Evolutionary conservation across 1,284 basidiomycete genomes (phyloP).

Genomic region (Acaromyces ingoldii): DNA sequence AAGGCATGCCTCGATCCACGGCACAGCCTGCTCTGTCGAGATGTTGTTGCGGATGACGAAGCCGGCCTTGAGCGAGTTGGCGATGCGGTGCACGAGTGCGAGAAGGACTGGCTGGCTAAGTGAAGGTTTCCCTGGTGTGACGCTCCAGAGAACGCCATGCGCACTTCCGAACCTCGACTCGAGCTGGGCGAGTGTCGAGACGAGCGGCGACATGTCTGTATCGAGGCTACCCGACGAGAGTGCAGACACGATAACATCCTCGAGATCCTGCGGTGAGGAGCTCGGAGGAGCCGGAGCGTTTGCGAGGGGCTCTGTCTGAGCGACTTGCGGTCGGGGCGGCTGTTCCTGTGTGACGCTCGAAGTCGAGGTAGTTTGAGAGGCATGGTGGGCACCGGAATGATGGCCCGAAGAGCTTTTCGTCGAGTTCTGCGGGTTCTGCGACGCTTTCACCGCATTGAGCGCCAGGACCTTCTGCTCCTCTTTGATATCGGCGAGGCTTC

Average conservation of each 20-base stretch:
- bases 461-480: slow-evolving; percentile 1
- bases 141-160: background rate
- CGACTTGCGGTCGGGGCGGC: background rate
- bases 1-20: slow-evolving; percentile 7
- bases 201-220: background rate
- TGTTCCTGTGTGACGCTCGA: background rate
- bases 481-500: background rate
- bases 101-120: slow-evolving; percentile 11
- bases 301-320: background rate
- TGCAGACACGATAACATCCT: slow-evolving; percentile 7
- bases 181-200: background rate
- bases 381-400: background rate
- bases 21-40: background rate
- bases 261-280: slow-evolving; percentile 1
- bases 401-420: background rate
- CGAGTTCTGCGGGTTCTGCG: too few relatives aligned
- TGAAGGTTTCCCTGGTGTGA: too few relatives aligned
- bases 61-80: slow-evolving; percentile 4
- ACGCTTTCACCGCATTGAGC: background rate
- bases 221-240: slow-evolving; percentile 4
- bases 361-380: background rate
- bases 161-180: background rate
- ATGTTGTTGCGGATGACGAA: background rate
- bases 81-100: slow-evolving; percentile 7
- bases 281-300: background rate